Base-by-base conservation (phyloP, 805 yeast genomes). In the Myxozyma neglecta region DNA sequence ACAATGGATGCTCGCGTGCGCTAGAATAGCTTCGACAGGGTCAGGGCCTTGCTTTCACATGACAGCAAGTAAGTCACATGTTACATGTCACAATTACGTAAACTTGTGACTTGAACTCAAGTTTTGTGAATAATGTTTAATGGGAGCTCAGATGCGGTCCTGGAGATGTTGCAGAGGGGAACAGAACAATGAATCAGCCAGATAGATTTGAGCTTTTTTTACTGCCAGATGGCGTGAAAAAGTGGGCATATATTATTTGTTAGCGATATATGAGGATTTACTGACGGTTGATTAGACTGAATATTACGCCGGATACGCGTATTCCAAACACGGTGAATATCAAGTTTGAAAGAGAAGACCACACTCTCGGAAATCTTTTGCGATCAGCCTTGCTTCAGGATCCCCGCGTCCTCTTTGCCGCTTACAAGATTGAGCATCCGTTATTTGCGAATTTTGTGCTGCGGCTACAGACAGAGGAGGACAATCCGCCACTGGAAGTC, bases 351-450 rank as follows among this genome's bases (percentile, higher is more conserved):
- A 87, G 97, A 73, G 99, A 94, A 75, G 99, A 94, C 75, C 99
- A 94, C 73, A 94, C 99, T 3, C 80, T 94, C 62, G 99, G 97
- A 34, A 94, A 94, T 74, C 75, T 94, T 70, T 81, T 94, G 63
- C 83, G 96, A 72, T 20, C 56, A 20, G 97, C 93, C 73, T 83
- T 94, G 59, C 81, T 90, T 64, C 86, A 85, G 71, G 98, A 94
- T 74, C 85, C 86, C 53, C 85, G 86, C 68, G 99, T 94, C n/a
- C 74, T 94, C 40, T 94, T 92, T 74, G 98, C 96, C 48, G 99
- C 98, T 40, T 94, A 94, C 80, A 94, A 94, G 75, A 91, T 94
- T 48, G 98, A 94, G 77, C 99, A 94, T 77, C 99, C 99, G 8
- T 80, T 94, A 67, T 94, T 94, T 76, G 97, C 99, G 44, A 90